Evolutionary conservation across 805 yeast species (phyloP).

Genomic region (Hyphopichia homilentoma): DNA sequence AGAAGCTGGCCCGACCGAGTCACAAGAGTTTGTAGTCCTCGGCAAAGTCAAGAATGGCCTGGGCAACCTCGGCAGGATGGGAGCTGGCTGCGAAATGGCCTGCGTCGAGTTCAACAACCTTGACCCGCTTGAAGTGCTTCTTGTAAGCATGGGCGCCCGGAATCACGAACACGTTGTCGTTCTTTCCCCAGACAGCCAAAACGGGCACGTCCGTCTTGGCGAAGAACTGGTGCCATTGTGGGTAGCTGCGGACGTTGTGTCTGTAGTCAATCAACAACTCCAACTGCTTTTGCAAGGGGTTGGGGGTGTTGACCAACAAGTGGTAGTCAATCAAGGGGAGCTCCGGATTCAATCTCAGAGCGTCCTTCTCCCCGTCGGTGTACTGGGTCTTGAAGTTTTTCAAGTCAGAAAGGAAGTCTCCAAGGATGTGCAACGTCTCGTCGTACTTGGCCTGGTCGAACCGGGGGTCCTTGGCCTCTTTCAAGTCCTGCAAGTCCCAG

Average conservation of each 20-base stretch:
- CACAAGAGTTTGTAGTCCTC: conserved; percentile 7
- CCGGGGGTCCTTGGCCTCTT: no score
- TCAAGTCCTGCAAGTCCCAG: no score
- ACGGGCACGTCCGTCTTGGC: conserved; percentile 27
- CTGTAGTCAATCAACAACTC: conserved; percentile 33
- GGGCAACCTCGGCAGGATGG: conserved; percentile 25
- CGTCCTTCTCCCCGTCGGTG: conserved; percentile 21
- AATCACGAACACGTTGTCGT: conserved; percentile 30
- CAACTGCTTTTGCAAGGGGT: conserved; percentile 23
- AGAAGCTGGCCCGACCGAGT: no score
- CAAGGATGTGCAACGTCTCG: conserved; percentile 7
- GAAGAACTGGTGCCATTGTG: conserved; percentile 32
- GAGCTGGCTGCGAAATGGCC: conserved; percentile 40
- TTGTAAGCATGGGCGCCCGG: conserved; percentile 37
- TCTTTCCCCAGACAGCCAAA: conserved; percentile 39
- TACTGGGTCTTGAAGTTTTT: conserved; percentile 25
- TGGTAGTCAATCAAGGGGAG: conserved; percentile 25
- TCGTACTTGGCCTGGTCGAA: conserved; percentile 10
- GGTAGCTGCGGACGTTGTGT: conserved; percentile 31
- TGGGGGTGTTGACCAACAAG: conserved; percentile 19
- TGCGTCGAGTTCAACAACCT: conserved; percentile 23
- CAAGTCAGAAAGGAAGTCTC: conserved; percentile 13
- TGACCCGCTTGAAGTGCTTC: conserved; percentile 24
- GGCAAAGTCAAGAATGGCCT: conserved; percentile 18
- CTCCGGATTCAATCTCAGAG: conserved; percentile 26